A percentile compares a stretch with the other conserved stretches of the same genome.
phyloP scores from a whole-genome alignment of 1,284 basidiomycete genomes.

The Boletus sp. region DNA sequence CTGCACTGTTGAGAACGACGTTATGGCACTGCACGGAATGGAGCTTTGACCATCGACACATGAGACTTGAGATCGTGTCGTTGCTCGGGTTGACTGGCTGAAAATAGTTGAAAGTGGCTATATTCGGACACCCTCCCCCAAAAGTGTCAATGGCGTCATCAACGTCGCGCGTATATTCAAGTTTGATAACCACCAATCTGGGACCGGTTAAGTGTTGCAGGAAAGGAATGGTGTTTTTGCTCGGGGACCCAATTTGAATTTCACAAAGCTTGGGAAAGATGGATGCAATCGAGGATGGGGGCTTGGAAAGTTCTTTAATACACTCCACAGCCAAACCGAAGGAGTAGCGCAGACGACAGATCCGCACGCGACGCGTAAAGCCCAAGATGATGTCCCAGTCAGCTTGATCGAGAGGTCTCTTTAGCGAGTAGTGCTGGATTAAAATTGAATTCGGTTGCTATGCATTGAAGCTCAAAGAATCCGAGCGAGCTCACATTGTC shows the following conservation, averaged over 20 bases:
- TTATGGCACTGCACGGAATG: not conserved
- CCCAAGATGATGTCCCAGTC: not conserved
- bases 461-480: not conserved
- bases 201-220: not conserved
- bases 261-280: not conserved
- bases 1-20: too few relatives aligned
- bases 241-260: rapidly evolving
- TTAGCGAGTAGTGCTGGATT: not conserved
- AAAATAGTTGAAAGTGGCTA: not conserved
- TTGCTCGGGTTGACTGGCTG: not conserved
- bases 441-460: not conserved
- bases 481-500: too few relatives aligned
- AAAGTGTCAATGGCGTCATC: not conserved
- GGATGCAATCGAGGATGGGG: not conserved
- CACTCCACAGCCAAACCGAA: not conserved
- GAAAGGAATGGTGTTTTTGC: not conserved
- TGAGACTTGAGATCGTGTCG: not conserved
- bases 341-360: rapidly evolving
- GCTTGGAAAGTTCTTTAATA: not conserved
- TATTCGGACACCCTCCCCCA: not conserved
- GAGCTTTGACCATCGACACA: not conserved
- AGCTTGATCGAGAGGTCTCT: not conserved
- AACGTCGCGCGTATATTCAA: too few relatives aligned
- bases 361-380: not conserved
- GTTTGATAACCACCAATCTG: not conserved